Evolutionary conservation across 2,329 filamentous ascomycete genomes (phyloP), one percentile per base, ranked within the genome.

Genomic region (Penicillium concentricum): DNA sequence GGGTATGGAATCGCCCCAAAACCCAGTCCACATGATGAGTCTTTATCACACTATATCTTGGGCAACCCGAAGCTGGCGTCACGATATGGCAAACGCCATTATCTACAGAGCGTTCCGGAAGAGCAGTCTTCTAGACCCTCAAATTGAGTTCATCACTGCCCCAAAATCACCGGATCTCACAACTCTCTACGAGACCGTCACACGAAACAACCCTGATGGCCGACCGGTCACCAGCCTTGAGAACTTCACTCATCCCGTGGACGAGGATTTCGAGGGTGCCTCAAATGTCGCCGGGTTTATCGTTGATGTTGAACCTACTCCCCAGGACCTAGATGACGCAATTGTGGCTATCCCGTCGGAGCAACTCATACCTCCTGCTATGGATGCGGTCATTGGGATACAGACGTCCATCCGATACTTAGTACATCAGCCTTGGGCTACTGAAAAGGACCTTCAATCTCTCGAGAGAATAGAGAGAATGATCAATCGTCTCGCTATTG

Each of bases 81-180:
- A 57, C 13, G 55, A 60, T 15, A 15, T 60, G 8, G 12, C 37
- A 13, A 46, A 54, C 22, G 34, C 34, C 2, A 51, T 38, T n/a
- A 48, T 59, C 2, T 60, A 58, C 43, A 60, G 50, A 41, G 49
- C 50, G 0, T 60, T 59, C 28, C 44, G 55, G 39, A 54, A 47
- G 35, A 57, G 45, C 37, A 47, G 41, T 8, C 37, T 60, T 7
- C 24, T 60, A 13, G 44, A 59, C 15, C 43, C 48, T 1, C 54
- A 42, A 34, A 39, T 51, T 13, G 32, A 57, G 5, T 53, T 49
- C 8, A 30, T 57, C 16, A 28, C 38, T 9, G 43, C 54, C 3
- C 48, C 54, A 16, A 53, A 46, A 37, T 20, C 37, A 22, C 54
- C 44, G 1, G 54, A 57, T 5, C 42, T 59, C 16, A 50, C 38